Conservation (phyloP, 2,329 filamentous ascomycete genomes). For the Laburnicola sp. region DNA sequence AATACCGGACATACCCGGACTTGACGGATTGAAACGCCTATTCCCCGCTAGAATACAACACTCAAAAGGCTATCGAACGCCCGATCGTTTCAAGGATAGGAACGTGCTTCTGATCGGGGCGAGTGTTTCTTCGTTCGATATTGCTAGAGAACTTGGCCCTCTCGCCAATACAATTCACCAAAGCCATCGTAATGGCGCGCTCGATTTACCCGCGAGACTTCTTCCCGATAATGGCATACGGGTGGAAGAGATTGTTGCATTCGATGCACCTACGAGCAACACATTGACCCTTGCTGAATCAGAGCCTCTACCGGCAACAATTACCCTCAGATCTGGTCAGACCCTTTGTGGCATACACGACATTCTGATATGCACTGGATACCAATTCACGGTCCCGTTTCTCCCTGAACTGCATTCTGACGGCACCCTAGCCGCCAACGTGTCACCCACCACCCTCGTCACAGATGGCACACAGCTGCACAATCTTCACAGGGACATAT, state of each 20-base stretch:
- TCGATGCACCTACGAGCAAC: constrained; percentile 33
- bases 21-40: constrained; percentile 50
- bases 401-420: constrained; percentile 57
- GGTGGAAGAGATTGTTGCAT: constrained; percentile 57
- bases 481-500: constrained; percentile 71
- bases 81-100: constrained; percentile 57
- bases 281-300: background rate
- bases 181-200: constrained; percentile 63
- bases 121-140: constrained; percentile 59
- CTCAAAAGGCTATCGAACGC: constrained; percentile 56
- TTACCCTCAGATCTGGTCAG: constrained; percentile 58
- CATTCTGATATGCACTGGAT: constrained; percentile 69
- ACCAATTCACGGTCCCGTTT: constrained; percentile 69
- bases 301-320: constrained; percentile 53
- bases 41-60: constrained; percentile 54
- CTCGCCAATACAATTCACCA: constrained; percentile 54
- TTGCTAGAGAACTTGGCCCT: constrained; percentile 55
- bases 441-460: constrained; percentile 59
- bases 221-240: constrained; percentile 59
- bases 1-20: constrained; percentile 54
- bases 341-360: constrained; percentile 60
- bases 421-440: constrained; percentile 49
- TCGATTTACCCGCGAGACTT: constrained; percentile 59
- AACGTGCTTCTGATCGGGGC: constrained; percentile 61
- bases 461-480: constrained; percentile 66